phyloP scores from a whole-genome alignment of 257 asterid genomes.

The Fraxinus quadrangulata region DNA sequence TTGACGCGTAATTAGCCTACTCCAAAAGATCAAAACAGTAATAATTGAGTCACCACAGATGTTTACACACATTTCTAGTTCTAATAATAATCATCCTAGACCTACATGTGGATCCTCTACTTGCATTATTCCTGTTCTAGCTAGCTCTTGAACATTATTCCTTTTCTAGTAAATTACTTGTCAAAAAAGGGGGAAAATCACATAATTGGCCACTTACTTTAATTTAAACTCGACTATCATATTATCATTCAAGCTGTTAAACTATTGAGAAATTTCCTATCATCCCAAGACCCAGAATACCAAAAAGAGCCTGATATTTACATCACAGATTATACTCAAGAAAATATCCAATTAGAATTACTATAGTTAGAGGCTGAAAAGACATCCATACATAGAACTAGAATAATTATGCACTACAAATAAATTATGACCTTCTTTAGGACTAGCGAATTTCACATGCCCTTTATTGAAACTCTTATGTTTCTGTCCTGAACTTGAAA shows the following conservation, averaged over 20 bases:
- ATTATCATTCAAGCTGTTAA: slow-evolving; percentile 22
- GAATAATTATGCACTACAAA: slow-evolving; percentile 6
- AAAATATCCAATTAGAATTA: slow-evolving; percentile 16
- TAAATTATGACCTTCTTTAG: slow-evolving; percentile 58
- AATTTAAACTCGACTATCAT: slow-evolving; percentile 17
- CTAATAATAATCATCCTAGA: slow-evolving; percentile 21
- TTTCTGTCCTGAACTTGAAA: slow-evolving; percentile 47
- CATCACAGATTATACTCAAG: neutral
- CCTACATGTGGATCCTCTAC: slow-evolving; percentile 10
- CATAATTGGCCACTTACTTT: slow-evolving; percentile 8
- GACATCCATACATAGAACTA: neutral
- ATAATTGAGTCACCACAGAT: slow-evolving; percentile 6
- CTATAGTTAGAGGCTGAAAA: neutral
- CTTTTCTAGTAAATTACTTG: slow-evolving; percentile 2
- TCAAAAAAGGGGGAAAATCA: slow-evolving; percentile 11
- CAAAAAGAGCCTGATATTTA: slow-evolving; percentile 21
- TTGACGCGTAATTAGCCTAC: slow-evolving; percentile 18
- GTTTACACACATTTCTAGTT: slow-evolving; percentile 4
- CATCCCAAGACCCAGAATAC: neutral
- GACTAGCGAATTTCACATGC: slow-evolving; percentile 46
- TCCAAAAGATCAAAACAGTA: slow-evolving; percentile 15
- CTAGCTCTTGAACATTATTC: neutral
- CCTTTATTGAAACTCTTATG: slow-evolving; percentile 45
- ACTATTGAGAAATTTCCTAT: slow-evolving; percentile 8
- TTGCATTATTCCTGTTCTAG: slow-evolving; percentile 13